Base-by-base conservation (phyloP, 208 protist species). In the Trypanosoma mega region DNA sequence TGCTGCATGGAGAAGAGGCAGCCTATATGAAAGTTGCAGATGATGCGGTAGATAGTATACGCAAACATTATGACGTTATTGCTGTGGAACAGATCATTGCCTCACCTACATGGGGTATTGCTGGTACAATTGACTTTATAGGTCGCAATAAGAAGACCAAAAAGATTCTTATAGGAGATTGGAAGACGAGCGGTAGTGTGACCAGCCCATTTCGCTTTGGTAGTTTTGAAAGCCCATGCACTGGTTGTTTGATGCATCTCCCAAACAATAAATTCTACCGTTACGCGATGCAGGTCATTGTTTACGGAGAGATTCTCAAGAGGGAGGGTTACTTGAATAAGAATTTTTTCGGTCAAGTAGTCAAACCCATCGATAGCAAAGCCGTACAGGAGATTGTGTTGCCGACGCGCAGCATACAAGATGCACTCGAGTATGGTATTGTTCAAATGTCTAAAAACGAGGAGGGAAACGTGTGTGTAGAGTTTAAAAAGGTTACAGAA, bases 181-280 rank as follows among this genome's bases (percentile, higher is more conserved):
- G 88, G 85, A 94, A 94, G 62, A 94, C 88, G 39, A 89, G 77
- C n/a, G 85, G 85, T 14, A 82, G 73, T 37, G 68, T 80, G 14
- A 70, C 53, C n/a, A 87, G 75, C 44, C 74, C 78, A 37, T 94
- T 94, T 63, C 84, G 85, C 39, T 94, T 92, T 43, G 80, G 85
- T 34, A 71, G 61, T 36, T 94, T 87, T 53, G 88, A 94, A 43
- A 73, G 71, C 3, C 73, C 84, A 2, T 81, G 82, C 63, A 67
- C 53, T 0, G 85, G 82, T 27, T 88, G 77, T 60, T 71, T 94
- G 39, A 65, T 62, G 5, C 88, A 94, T 68, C 76, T 94, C 43
- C 85, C 88, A 21, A 94, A 94, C 63, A 84, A 41, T 60, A 92
- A 92, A 60, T 71, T 70, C 30, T 85, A 91, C 61, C 88, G 88